A percentile compares a stretch with the other conserved stretches of the same genome.
These are phyloP conservation scores for Bipolaris gigantea DNA, from an alignment of 2,329 filamentous ascomycete genomes.

Conservation along the genomic window DNA sequence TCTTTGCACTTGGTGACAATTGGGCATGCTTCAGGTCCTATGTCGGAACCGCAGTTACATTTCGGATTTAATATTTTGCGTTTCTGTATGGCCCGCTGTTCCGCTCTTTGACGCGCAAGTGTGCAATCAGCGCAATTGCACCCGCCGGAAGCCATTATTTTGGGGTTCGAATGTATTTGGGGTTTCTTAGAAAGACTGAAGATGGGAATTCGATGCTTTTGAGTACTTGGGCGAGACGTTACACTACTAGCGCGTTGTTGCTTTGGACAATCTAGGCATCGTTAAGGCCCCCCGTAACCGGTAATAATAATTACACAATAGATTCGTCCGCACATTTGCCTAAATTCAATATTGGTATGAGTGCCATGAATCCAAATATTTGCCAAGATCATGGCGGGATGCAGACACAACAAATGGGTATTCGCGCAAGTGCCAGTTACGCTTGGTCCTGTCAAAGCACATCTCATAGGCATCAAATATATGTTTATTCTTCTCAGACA, in stretches of 20 bases:
- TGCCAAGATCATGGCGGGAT: too few species aligned
- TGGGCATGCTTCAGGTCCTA: background rate
- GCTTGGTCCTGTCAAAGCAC: background rate
- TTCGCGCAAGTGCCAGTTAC: background rate
- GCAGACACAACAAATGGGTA: too few species aligned
- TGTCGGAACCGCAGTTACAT: background rate
- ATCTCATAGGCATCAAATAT: background rate
- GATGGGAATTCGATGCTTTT: background rate
- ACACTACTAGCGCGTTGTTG: background rate
- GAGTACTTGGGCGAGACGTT: background rate
- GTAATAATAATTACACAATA: background rate
- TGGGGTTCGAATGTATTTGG: background rate
- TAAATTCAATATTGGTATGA: background rate
- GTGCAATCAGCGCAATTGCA: background rate
- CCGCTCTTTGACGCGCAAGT: background rate
- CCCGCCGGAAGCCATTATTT: background rate
- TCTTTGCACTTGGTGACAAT: slow-evolving; percentile 4
- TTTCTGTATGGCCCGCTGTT: background rate
- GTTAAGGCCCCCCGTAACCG: background rate
- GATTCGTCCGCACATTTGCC: background rate
- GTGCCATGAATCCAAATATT: background rate
- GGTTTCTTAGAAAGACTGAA: background rate
- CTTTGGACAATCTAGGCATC: background rate
- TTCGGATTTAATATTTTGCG: background rate
- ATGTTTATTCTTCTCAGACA: background rate